These are phyloP conservation scores for Meyerozyma elateridarum DNA, from an alignment of 1,139 yeast species.

Conservation along the genomic window DNA sequence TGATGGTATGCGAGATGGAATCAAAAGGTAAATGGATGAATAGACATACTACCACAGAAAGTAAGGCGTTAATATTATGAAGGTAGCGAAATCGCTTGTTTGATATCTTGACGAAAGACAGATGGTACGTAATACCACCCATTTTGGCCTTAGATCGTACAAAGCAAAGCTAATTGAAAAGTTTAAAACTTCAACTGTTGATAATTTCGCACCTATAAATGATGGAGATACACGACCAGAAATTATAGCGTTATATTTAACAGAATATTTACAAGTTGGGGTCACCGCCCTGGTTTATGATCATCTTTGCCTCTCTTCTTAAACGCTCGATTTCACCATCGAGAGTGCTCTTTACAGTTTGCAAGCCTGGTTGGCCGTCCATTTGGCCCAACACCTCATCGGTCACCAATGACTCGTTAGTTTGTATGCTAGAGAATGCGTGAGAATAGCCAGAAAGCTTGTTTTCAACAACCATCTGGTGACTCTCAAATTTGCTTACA, in stretches of 20 bases:
- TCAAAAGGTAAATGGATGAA: constrained; percentile 25
- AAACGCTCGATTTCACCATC: constrained; percentile 35
- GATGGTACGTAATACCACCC: constrained; percentile 19
- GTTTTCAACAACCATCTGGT: constrained; percentile 31
- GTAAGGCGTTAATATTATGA: constrained; percentile 26
- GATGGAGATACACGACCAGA: neutral
- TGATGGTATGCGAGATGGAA: constrained; percentile 25
- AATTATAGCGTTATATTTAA: constrained; percentile 7
- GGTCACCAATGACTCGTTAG: constrained; percentile 30
- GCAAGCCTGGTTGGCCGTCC: constrained; percentile 45
- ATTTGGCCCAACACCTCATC: constrained; percentile 37
- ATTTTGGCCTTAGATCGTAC: constrained; percentile 1
- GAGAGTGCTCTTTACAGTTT: constrained; percentile 37
- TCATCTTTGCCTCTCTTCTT: constrained; percentile 34
- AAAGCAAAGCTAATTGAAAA: constrained; percentile 1
- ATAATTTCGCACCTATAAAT: constrained; percentile 5
- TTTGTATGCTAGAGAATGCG: constrained; percentile 23
- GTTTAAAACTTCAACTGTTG: constrained; percentile 3
- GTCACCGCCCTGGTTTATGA: constrained; percentile 15
- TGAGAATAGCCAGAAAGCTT: constrained; percentile 32
- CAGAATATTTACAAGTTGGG: constrained; percentile 4
- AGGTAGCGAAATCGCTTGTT: constrained; percentile 34
- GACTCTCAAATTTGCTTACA: constrained; percentile 33
- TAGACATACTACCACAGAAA: constrained; percentile 24
- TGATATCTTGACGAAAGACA: constrained; percentile 29